Conservation (phyloP, 345 rosid genomes). For the Dipteronia dyeriana region DNA sequence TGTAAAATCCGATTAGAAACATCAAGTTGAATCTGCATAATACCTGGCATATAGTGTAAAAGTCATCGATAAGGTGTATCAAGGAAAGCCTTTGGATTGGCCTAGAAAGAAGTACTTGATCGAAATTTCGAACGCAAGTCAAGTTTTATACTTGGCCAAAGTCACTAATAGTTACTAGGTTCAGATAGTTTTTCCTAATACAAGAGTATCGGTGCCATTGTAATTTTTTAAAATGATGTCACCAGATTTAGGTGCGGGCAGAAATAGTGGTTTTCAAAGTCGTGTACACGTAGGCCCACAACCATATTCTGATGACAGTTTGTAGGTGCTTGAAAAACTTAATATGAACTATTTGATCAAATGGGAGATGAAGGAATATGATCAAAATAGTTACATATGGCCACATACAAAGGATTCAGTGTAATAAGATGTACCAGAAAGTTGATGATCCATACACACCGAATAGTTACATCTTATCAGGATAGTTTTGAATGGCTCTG, state of each 20-base stretch:
- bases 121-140: not conserved
- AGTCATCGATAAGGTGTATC: not conserved
- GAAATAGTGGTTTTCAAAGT: not conserved
- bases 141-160: not conserved
- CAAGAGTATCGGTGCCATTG: not conserved
- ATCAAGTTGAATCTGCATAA: too few relatives aligned
- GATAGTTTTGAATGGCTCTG: too few relatives aligned
- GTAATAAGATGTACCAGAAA: too few relatives aligned
- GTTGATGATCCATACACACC: too few relatives aligned
- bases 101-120: not conserved
- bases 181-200: not conserved
- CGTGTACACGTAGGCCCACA: not conserved
- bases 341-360: not conserved
- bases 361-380: not conserved
- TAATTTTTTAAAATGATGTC: not conserved
- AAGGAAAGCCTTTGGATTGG: not conserved
- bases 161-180: not conserved
- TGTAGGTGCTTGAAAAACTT: not conserved
- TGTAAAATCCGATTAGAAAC: not conserved
- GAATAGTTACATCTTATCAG: too few relatives aligned
- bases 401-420: too few relatives aligned
- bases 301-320: too few relatives aligned
- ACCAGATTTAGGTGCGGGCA: not conserved
- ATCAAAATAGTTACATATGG: too few relatives aligned
- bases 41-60: too few relatives aligned